Evolutionary conservation across 495 filamentous ascomycete genomes (phyloP).

Genomic region (Apiosordaria backusii): DNA sequence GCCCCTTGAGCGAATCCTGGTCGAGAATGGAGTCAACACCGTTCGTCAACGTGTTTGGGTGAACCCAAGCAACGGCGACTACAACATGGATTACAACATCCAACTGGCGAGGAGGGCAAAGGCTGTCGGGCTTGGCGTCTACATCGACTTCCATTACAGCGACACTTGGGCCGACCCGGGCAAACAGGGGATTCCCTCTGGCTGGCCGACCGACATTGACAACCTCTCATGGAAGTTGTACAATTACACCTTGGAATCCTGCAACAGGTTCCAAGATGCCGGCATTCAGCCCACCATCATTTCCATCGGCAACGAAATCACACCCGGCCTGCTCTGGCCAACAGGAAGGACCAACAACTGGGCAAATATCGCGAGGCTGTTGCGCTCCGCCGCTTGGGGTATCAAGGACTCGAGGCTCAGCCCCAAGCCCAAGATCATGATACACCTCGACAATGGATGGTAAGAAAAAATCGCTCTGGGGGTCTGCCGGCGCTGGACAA

Average conservation of each 20-base stretch:
- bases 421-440: slow-evolving; percentile 59
- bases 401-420: slow-evolving; percentile 58
- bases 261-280: slow-evolving; percentile 55
- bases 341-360: slow-evolving; percentile 52
- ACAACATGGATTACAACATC: slow-evolving; percentile 68
- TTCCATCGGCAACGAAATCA: slow-evolving; percentile 70
- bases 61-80: slow-evolving; percentile 60
- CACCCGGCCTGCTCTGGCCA: slow-evolving; percentile 60
- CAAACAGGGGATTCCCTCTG: slow-evolving; percentile 52
- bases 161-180: slow-evolving; percentile 58
- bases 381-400: slow-evolving; percentile 60
- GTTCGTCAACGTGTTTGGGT: slow-evolving; percentile 73
- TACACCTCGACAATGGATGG: slow-evolving; percentile 69
- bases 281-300: slow-evolving; percentile 57
- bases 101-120: slow-evolving; percentile 61
- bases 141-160: slow-evolving; percentile 67
- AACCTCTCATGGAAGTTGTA: slow-evolving; percentile 59
- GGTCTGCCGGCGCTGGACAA: neutral
- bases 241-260: slow-evolving; percentile 60
- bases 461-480: slow-evolving; percentile 8
- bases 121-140: slow-evolving; percentile 60
- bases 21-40: slow-evolving; percentile 62
- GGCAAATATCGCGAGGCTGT: slow-evolving; percentile 55
- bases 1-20: slow-evolving; percentile 61
- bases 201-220: slow-evolving; percentile 58